Evolutionary conservation across 2,329 filamentous ascomycete species (phyloP), one percentile per base, ranked within the genome.

Genomic region (Colletotrichum sp.): DNA sequence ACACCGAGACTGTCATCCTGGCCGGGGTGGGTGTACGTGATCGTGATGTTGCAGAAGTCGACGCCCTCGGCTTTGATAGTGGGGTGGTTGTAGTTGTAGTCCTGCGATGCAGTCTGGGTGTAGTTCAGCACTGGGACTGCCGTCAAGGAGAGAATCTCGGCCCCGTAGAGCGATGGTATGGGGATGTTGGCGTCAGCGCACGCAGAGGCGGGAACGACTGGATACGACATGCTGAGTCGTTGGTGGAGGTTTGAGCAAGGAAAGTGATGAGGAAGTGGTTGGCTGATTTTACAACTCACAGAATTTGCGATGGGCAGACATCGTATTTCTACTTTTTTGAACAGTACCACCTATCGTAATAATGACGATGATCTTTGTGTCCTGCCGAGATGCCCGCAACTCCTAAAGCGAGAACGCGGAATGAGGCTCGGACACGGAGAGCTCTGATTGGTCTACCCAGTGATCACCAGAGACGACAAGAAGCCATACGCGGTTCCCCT

Each of bases 1-100:
- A 82, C 76, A 10, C 66, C 34, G 5, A 83, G 71, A 2, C 12
- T 67, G 64, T 83, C 81, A n/a, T 76, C 71, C 24, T 73, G 70
- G 15, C 78, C 70, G 16, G 63, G 52, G 15, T 68, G 70, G 8
- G 70, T 72, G 36, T 72, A 72, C 13, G 63, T 68, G 26, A 70
- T 34, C 12, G 68, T 70, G 8, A 70, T 18, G 12, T 70, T 70
- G 36, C 68, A 70, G 63, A 71, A 71, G 6, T 49, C 26, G 26
- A 75, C 67, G 68, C 80, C 66, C 12, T 67, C 32, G 10, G 79
- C 59, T 28, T 75, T 10, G 39, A 79, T 62, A 0, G 71, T 77
- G n/a, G 8, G 71, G 15, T 3, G 75, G 74, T 28, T 79, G 71
- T 9, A 68, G 68, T 69, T 57, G 21, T 30, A 73, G 1, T 34